phyloP scores from a whole-genome alignment of 768 basidiomycete genomes.

The Ramaria sp. region DNA sequence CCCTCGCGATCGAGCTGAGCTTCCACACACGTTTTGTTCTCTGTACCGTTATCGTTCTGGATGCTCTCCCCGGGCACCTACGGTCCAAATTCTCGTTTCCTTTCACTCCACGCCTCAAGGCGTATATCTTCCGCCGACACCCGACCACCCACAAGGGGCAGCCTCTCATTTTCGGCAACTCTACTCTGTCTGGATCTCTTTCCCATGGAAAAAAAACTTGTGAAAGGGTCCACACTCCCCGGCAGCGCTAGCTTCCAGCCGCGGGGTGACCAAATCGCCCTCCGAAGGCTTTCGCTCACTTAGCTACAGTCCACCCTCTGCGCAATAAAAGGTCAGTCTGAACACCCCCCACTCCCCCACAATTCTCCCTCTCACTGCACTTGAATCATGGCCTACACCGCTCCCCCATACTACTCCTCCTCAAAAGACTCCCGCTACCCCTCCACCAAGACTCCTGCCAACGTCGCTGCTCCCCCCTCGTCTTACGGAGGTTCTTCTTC shows the following conservation, averaged over 20 bases:
- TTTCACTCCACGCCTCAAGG: conserved; percentile 11
- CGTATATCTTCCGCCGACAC: conserved; percentile 7
- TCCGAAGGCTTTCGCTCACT: neutral
- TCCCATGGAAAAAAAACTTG: conserved; percentile 3
- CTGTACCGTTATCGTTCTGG: neutral
- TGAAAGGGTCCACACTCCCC: conserved; percentile 1
- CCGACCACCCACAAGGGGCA: conserved; percentile 5
- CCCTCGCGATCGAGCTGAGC: neutral
- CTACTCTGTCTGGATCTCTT: neutral
- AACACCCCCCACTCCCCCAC: neutral
- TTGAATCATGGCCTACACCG: neutral
- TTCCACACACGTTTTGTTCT: conserved; percentile 1
- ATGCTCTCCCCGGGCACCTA: conserved; percentile 5
- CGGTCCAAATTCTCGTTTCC: conserved; percentile 7
- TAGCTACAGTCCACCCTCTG: neutral
- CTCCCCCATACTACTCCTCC: neutral
- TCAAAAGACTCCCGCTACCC: neutral
- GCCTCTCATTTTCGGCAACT: conserved; percentile 1
- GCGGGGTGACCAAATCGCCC: neutral
- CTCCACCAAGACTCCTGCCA: neutral
- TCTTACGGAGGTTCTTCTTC: neutral
- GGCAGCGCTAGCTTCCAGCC: neutral
- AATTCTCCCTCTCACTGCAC: neutral
- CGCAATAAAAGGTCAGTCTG: neutral
- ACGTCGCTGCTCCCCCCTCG: neutral